Evolutionary conservation across 495 filamentous ascomycete genomes (phyloP), one percentile per base, ranked within the genome.

Genomic region (Clavariopsis aquatica): DNA sequence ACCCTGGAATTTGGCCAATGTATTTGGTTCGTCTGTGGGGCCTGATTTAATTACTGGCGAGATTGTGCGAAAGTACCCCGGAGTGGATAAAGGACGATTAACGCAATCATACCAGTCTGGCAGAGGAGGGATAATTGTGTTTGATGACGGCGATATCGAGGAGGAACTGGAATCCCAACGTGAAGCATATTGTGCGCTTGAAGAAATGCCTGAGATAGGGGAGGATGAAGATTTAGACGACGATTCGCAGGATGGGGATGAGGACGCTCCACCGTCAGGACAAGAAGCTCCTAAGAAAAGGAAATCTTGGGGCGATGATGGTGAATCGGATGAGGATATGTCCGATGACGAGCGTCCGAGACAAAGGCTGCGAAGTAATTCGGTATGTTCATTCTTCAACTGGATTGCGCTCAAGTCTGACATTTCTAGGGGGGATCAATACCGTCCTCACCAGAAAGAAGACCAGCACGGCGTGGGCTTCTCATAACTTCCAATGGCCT

Each of bases 91-190:
- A 52, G 94, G 94, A 0, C 83, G 83, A 55, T 85, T 96, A 28
- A 81, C 82, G 31, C 78, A 81, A n/a, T 74, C 80, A 1, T 96
- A 93, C 73, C 83, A 82, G 65, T 85, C 87, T 19, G 90, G 90
- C 34, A 85, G 82, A 62, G 92, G 92, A 27, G 92, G 92, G 0
- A 90, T 96, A 64, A 81, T 96, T 58, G 91, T 96, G 5, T 94
- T 91, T 75, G 95, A 98, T 71, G 95, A 98, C 75, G 95, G 93
- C 17, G 94, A 98, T 76, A 94, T 98, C 49, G 89, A 93, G 66
- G 91, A 93, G 56, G 92, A 93, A n/a, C 75, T 98, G 46, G 68
- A 66, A 31, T 78, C 76, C 20, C 92, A 98, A 76, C 78, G 82
- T 65, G 85, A 90, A 49, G 92, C 94, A 41, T 98, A 92, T 69